Conservation (phyloP, 768 basidiomycete species). For the Lactarius akahatsu region DNA sequence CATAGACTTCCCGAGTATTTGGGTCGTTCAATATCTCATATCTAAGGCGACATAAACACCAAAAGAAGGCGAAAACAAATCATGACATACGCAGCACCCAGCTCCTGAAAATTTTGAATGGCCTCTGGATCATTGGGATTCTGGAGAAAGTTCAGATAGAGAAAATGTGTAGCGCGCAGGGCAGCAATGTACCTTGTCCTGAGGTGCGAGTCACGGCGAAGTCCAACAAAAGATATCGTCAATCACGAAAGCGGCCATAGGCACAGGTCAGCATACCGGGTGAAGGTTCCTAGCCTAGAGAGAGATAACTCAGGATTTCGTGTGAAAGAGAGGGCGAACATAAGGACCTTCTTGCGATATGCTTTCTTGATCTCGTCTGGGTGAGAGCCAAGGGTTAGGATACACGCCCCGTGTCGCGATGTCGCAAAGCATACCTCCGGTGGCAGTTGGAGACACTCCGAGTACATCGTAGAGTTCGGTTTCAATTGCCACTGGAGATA, state of each 20-base stretch:
- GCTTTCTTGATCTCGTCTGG: slow-evolving; percentile 90
- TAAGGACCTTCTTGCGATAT: slow-evolving; percentile 82
- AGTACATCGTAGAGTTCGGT: slow-evolving; percentile 86
- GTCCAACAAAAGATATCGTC: slow-evolving; percentile 17
- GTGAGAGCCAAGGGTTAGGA: slow-evolving; percentile 27
- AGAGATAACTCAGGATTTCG: slow-evolving; percentile 29
- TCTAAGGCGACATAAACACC: slow-evolving; percentile 38
- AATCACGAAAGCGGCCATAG: slow-evolving; percentile 14
- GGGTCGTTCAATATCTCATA: slow-evolving; percentile 82
- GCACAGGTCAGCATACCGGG: slow-evolving; percentile 54
- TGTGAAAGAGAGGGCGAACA: slow-evolving; percentile 28
- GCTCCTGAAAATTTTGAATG: slow-evolving; percentile 80
- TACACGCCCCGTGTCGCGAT: slow-evolving; percentile 10
- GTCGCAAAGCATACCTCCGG: slow-evolving; percentile 53
- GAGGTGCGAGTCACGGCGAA: slow-evolving; percentile 17
- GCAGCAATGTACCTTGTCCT: slow-evolving; percentile 63
- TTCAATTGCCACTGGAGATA: slow-evolving; percentile 61
- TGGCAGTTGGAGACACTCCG: slow-evolving; percentile 66
- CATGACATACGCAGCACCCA: slow-evolving; percentile 73
- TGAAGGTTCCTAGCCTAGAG: slow-evolving; percentile 82
- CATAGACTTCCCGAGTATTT: slow-evolving; percentile 67
- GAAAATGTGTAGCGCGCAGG: neutral
- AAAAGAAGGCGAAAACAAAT: slow-evolving; percentile 1
- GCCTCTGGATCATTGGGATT: slow-evolving; percentile 89
- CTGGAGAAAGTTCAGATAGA: slow-evolving; percentile 39